Conservation (phyloP, 768 basidiomycete genomes). For the Exsudoporus frostii region DNA sequence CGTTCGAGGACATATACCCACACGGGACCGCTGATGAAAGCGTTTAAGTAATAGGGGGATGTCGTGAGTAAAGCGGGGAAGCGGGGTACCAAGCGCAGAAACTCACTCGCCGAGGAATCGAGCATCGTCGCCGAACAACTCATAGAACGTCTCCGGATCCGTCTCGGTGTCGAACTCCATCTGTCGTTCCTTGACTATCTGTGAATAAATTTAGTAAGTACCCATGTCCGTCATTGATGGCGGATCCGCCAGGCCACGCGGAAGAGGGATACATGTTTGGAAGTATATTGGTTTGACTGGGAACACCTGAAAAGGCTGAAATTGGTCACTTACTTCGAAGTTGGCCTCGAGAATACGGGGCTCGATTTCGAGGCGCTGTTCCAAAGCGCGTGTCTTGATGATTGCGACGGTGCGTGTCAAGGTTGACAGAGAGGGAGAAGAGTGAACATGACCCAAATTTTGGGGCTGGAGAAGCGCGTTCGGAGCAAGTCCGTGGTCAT, state of each 20-base stretch:
- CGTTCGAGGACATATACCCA: conserved; percentile 91
- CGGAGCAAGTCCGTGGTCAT: conserved; percentile 4
- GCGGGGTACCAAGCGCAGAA: neutral
- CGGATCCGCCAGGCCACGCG: conserved; percentile 15
- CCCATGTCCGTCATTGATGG: conserved; percentile 8
- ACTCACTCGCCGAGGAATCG: conserved; percentile 75
- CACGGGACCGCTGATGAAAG: conserved; percentile 65
- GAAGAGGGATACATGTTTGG: conserved; percentile 2
- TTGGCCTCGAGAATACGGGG: conserved; percentile 72
- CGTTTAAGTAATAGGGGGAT: conserved; percentile 1
- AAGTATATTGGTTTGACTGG: neutral
- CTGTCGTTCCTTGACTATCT: conserved; percentile 86
- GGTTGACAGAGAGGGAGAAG: conserved; percentile 10
- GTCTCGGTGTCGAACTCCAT: conserved; percentile 86
- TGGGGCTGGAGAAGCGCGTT: conserved; percentile 1
- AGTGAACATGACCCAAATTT: neutral
- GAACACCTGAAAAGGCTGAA: conserved; percentile 5
- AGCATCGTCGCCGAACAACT: conserved; percentile 78
- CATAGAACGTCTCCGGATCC: conserved; percentile 74
- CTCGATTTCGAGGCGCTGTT: conserved; percentile 77
- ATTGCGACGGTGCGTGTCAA: conserved; percentile 73
- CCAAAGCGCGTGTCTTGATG: conserved; percentile 76
- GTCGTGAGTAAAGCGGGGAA: conserved; percentile 8
- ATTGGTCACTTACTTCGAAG: conserved; percentile 60
- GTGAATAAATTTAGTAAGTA: conserved; percentile 17